Evolutionary conservation across 257 asterid species (phyloP).

Genomic region (Lycium barbarum): DNA sequence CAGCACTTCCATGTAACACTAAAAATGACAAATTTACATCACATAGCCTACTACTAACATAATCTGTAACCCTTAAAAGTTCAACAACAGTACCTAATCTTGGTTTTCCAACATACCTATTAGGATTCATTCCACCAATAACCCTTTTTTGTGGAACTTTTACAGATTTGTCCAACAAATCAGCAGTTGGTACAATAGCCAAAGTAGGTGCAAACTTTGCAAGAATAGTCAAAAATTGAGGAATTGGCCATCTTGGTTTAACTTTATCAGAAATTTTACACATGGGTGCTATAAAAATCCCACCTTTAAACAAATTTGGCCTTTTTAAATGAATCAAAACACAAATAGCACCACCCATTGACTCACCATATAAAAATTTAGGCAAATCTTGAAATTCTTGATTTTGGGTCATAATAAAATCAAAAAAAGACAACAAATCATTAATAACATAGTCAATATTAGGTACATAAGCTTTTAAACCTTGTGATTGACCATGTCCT

Average conservation of each 20-base stretch:
- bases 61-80: slow-evolving; percentile 76
- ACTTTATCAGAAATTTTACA: slow-evolving; percentile 83
- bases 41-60: slow-evolving; percentile 52
- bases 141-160: slow-evolving; percentile 73
- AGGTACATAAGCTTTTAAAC: slow-evolving; percentile 80
- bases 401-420: slow-evolving; percentile 42
- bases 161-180: slow-evolving; percentile 78
- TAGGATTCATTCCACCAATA: slow-evolving; percentile 65
- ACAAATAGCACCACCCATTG: slow-evolving; percentile 93
- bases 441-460: slow-evolving; percentile 65
- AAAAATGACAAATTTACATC: slow-evolving; percentile 74
- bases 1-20: slow-evolving; percentile 82
- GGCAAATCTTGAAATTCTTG: slow-evolving; percentile 45
- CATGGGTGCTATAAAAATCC: slow-evolving; percentile 82
- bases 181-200: slow-evolving; percentile 81
- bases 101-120: slow-evolving; percentile 77
- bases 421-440: slow-evolving; percentile 62
- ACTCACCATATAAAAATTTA: slow-evolving; percentile 64
- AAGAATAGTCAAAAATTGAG: slow-evolving; percentile 55
- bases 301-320: slow-evolving; percentile 59
- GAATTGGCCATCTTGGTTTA: slow-evolving; percentile 82
- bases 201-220: slow-evolving; percentile 72
- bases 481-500: slow-evolving; percentile 92
- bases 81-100: slow-evolving; percentile 82
- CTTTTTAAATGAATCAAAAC: slow-evolving; percentile 61